Evolutionary conservation across 768 basidiomycete species (phyloP), one percentile per base, ranked within the genome.

Genomic region (Mycena rebaudengoi): DNA sequence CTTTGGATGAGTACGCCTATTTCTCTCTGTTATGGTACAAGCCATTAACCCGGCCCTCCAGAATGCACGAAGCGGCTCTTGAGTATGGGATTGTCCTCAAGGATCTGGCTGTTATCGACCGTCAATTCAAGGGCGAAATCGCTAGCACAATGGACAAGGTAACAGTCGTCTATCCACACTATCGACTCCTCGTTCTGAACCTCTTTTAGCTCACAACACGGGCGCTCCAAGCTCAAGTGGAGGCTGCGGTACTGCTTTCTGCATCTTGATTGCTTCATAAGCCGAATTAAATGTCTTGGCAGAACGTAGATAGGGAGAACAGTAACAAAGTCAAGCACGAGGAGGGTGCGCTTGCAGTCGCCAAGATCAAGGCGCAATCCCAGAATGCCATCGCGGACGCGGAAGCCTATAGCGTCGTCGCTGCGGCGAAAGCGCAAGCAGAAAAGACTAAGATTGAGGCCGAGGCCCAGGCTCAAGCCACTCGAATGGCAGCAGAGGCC

Each of bases 251-350:
- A n/a, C n/a, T n/a, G n/a, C n/a, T n/a, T n/a, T n/a, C n/a, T n/a
- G n/a, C n/a, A n/a, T n/a, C n/a, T n/a, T n/a, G n/a, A n/a, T n/a
- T n/a, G n/a, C n/a, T n/a, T n/a, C n/a, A n/a, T n/a, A n/a, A n/a
- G n/a, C n/a, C n/a, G n/a, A n/a, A n/a, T n/a, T n/a, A n/a, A n/a
- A n/a, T n/a, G n/a, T n/a, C n/a, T n/a, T n/a, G n/a, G n/a, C n/a
- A n/a, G n/a, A n/a, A n/a, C 28, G 92, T 94, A 52, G 91, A 94
- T 75, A 80, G 92, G 57, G 93, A 94, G 76, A 95, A 95, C 71
- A 90, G 89, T 77, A 95, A 94, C 78, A 90, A 90, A 73, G 89
- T 94, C 70, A 94, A 94, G 76, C 89, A 91, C 69, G 91, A 94
- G 74, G 88, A 95, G 75, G 93, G 92, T 68, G 82, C 89, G 16